A percentile compares a stretch with the other conserved stretches of the same genome.
These are phyloP conservation scores for Microthlaspi erraticum DNA, from an alignment of 345 rosid species.

Conservation along the genomic window DNA sequence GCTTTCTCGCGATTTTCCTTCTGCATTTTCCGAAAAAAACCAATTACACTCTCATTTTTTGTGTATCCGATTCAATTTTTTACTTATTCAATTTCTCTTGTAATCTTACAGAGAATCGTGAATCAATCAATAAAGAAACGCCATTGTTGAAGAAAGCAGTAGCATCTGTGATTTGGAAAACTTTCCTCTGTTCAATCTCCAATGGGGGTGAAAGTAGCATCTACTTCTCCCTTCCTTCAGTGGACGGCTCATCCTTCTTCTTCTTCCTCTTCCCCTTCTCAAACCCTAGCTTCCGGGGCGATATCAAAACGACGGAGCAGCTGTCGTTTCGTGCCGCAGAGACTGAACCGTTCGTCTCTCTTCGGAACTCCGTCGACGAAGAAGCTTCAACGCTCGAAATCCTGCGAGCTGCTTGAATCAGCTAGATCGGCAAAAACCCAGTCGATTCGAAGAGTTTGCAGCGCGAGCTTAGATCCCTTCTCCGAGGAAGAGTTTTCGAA, in stretches of 20 bases:
- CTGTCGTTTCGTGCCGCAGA: conserved; percentile 47
- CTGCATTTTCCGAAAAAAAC: conserved; percentile 6
- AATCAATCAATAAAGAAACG: conserved; percentile 4
- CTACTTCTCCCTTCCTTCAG: conserved; percentile 53
- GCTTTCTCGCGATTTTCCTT: not conserved
- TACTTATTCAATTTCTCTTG: not conserved
- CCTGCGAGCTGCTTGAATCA: conserved; percentile 51
- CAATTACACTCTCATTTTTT: not conserved
- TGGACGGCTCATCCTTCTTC: conserved; percentile 72
- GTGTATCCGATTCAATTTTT: not conserved
- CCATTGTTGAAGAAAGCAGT: conserved; percentile 22
- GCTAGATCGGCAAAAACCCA: conserved; percentile 35
- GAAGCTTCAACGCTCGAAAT: conserved; percentile 52
- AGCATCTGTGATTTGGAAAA: not conserved
- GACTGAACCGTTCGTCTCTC: conserved; percentile 55
- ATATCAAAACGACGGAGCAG: conserved; percentile 54
- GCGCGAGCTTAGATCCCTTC: conserved; percentile 63
- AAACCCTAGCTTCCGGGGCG: conserved; percentile 61
- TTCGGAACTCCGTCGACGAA: conserved; percentile 49
- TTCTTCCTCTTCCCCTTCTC: conserved; percentile 64
- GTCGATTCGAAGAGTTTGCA: conserved; percentile 53
- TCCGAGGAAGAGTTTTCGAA: conserved; percentile 78
- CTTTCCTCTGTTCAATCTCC: not conserved
- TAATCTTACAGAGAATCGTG: conserved; percentile 41
- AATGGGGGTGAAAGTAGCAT: conserved; percentile 75